These are phyloP conservation scores for Phytophthora quininea DNA, from an alignment of 352 stramenopile genomes.

Conservation along the genomic window DNA sequence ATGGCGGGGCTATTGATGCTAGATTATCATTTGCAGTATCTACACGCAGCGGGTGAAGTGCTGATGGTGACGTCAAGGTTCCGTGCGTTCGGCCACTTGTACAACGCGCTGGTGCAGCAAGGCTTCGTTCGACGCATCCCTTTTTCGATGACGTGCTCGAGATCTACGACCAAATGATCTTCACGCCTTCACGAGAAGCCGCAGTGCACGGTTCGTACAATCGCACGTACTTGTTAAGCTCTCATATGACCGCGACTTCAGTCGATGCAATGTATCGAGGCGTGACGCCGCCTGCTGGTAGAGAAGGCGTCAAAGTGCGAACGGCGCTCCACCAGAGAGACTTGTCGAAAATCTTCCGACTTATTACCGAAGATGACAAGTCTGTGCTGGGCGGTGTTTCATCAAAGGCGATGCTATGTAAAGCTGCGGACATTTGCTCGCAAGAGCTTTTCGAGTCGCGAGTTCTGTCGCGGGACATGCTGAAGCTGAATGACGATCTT, in stretches of 20 bases:
- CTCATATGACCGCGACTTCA: slow-evolving; percentile 13
- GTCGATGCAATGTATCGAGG: slow-evolving; percentile 28
- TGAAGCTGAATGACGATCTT: slow-evolving; percentile 37
- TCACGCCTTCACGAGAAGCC: slow-evolving; percentile 29
- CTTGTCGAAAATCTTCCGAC: slow-evolving; percentile 23
- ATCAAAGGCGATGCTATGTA: slow-evolving; percentile 16
- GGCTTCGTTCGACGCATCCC: slow-evolving; percentile 12
- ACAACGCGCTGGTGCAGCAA: slow-evolving; percentile 27
- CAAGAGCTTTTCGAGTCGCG: slow-evolving; percentile 30
- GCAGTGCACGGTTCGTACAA: slow-evolving; percentile 23
- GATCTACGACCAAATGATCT: slow-evolving; percentile 25
- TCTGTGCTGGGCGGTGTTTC: slow-evolving; percentile 18
- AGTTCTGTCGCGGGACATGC: slow-evolving; percentile 37
- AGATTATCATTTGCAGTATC: slow-evolving; percentile 26
- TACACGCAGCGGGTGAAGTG: slow-evolving; percentile 14
- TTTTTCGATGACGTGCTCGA: slow-evolving; percentile 33
- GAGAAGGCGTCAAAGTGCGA: slow-evolving; percentile 13
- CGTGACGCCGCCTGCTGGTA: slow-evolving; percentile 1
- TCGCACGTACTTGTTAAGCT: slow-evolving; percentile 28
- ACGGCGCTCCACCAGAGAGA: slow-evolving; percentile 20
- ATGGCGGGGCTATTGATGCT: slow-evolving; percentile 28
- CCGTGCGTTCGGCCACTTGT: slow-evolving; percentile 35
- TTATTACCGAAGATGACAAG: slow-evolving; percentile 25
- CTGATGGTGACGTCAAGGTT: slow-evolving; percentile 17
- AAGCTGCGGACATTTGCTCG: slow-evolving; percentile 23